phyloP scores from a whole-genome alignment of 352 stramenopile genomes.

The Elongisporangium anandrum region DNA sequence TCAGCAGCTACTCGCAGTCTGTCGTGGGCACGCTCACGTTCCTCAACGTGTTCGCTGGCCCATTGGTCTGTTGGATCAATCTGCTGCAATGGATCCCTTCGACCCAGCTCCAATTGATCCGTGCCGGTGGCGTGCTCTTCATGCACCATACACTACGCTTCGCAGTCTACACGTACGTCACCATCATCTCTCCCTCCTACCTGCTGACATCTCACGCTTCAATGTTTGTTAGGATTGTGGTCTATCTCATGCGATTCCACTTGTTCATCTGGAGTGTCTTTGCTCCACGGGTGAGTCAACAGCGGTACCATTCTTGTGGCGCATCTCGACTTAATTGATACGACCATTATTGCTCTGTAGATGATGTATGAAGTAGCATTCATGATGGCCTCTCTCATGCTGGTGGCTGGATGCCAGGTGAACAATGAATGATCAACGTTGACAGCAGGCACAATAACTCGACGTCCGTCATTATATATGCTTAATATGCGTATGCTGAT shows the following conservation, averaged over 20 bases:
- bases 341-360: slow-evolving; percentile 19
- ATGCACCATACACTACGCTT: slow-evolving; percentile 58
- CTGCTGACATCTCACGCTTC: slow-evolving; percentile 5
- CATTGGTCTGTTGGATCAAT: slow-evolving; percentile 55
- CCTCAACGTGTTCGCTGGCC: slow-evolving; percentile 69
- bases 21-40: slow-evolving; percentile 76
- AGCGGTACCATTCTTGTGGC: no score
- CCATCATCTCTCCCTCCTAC: background rate
- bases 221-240: slow-evolving; percentile 45
- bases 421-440: slow-evolving; percentile 19
- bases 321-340: no score
- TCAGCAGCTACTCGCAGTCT: slow-evolving; percentile 76
- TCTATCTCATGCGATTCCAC: slow-evolving; percentile 88
- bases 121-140: slow-evolving; percentile 28
- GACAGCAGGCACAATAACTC: no score
- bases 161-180: slow-evolving; percentile 56
- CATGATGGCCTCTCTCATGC: slow-evolving; percentile 26
- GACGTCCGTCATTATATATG: no score
- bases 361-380: slow-evolving; percentile 77
- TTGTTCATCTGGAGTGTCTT: slow-evolving; percentile 92
- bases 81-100: slow-evolving; percentile 33
- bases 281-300: slow-evolving; percentile 65
- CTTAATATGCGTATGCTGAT: no score
- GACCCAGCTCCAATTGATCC: background rate
- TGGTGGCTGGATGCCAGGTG: slow-evolving; percentile 11